Conservation (phyloP, 1,284 basidiomycete species). For the Malassezia japonica region DNA sequence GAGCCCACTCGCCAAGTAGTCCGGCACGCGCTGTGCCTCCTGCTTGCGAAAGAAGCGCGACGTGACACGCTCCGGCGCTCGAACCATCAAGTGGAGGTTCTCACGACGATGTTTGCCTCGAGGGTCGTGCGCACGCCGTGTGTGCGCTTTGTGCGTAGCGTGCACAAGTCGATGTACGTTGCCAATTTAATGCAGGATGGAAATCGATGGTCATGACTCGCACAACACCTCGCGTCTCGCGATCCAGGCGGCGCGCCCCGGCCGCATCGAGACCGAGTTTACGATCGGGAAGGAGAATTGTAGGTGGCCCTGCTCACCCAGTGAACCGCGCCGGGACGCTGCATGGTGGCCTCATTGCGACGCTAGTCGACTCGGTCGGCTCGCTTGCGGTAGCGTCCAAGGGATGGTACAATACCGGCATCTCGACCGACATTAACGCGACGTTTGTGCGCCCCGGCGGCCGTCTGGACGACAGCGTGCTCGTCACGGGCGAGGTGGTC, state of each 20-base stretch:
- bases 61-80: constrained; percentile 1
- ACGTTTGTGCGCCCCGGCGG: constrained; percentile 69
- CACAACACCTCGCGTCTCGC: constrained; percentile 26
- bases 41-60: constrained; percentile 6
- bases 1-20: background rate
- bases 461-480: constrained; percentile 21
- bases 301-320: constrained; percentile 1
- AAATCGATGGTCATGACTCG: constrained; percentile 30
- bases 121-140: constrained; percentile 16
- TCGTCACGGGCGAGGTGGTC: constrained; percentile 24
- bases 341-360: constrained; percentile 74
- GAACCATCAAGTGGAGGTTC: constrained; percentile 4
- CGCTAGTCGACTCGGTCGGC: constrained; percentile 73
- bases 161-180: constrained; percentile 14
- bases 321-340: constrained; percentile 51
- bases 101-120: background rate
- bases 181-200: constrained; percentile 11
- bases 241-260: constrained; percentile 29
- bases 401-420: constrained; percentile 73
- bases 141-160: constrained; percentile 23
- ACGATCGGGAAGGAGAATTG: constrained; percentile 25
- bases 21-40: constrained; percentile 2
- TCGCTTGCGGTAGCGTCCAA: constrained; percentile 70
- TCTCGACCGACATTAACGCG: constrained; percentile 75
- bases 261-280: constrained; percentile 25